Base-by-base conservation (phyloP, 768 basidiomycete species). In the Tremella fuciformis region DNA sequence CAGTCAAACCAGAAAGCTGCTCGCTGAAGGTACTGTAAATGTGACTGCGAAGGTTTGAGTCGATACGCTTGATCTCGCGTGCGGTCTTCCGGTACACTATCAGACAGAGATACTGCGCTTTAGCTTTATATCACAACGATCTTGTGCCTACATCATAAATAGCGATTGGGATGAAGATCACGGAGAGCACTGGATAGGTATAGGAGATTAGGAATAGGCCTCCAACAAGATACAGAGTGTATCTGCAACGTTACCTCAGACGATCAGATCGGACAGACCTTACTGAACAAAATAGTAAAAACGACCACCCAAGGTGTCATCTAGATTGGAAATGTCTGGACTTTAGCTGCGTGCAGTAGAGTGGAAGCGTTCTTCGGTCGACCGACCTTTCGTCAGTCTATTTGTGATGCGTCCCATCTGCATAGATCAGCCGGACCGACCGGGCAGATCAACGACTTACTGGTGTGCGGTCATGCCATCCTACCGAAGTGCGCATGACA, bases 391-490 rank as follows among this genome's bases (percentile, higher is more conserved):
- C n/a, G 42, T 46, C 6, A 46, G 42, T 18, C 42, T n/a, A 15
- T 46, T 46, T 4, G 22, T 46, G 15, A 46, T 46, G 42, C 42
- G 44, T 57, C 58, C 42, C 55, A 15, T 16, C 42, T 46, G 42
- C 22, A 15, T 22, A 46, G n/a, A 46, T 46, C 6, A 46, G 42
- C 22, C 42, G 16, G 42, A 46, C 8, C 8, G 8, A 6, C 42
- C 22, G 4, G n/a, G 22, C 22, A 15, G n/a, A 6, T 46, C 6
- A 46, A 15, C 15, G n/a, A n/a, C 61, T 65, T 54, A 67, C 60
- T 19, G 59, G 59, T 0, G 86, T 88, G 0, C 86, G 85, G 67
- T 89, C 87, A 67, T 87, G 88, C 78, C 87, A 88, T 2, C 84
- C 82, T 0, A 80, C 71, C 0, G 86, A 84, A 8, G 86, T 86